Evolutionary conservation across 2,329 filamentous ascomycete genomes (phyloP).

Genomic region (Trichoderma oligosporum): DNA sequence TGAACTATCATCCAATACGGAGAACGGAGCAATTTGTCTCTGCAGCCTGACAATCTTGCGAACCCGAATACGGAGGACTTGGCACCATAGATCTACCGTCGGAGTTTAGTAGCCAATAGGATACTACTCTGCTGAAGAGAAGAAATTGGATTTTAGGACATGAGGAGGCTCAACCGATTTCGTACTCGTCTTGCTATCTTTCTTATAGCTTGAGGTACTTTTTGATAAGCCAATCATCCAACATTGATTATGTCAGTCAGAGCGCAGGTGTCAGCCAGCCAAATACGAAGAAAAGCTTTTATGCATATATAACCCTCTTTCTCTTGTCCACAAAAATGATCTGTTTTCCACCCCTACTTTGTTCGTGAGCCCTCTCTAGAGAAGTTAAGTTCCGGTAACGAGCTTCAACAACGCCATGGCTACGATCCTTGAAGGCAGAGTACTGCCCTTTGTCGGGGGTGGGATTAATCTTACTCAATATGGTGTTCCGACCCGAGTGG

Average conservation of each 20-base stretch:
- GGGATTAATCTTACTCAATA: not conserved
- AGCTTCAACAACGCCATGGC: constrained; percentile 1
- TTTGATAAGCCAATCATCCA: not conserved
- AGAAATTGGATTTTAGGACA: too few species aligned
- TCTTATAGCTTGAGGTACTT: not conserved
- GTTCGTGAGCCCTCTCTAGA: not conserved
- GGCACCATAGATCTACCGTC: too few species aligned
- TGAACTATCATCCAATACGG: too few species aligned
- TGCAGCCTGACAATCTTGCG: too few species aligned
- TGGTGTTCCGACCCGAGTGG: not conserved
- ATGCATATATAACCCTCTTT: not conserved
- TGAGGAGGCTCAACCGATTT: not conserved
- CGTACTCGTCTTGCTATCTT: not conserved
- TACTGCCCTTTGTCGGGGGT: not conserved
- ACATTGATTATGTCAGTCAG: not conserved
- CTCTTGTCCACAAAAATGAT: too few species aligned
- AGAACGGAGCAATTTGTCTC: constrained; percentile 2
- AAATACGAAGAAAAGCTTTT: too few species aligned
- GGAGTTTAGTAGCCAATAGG: constrained; percentile 7
- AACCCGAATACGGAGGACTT: too few species aligned
- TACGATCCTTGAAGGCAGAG: constrained; percentile 1
- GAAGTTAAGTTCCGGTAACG: not conserved
- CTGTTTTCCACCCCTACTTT: too few species aligned
- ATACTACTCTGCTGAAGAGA: not conserved
- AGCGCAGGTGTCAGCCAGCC: not conserved